phyloP scores from a whole-genome alignment of 2,329 filamentous ascomycete species.

The Diplodia mutila region DNA sequence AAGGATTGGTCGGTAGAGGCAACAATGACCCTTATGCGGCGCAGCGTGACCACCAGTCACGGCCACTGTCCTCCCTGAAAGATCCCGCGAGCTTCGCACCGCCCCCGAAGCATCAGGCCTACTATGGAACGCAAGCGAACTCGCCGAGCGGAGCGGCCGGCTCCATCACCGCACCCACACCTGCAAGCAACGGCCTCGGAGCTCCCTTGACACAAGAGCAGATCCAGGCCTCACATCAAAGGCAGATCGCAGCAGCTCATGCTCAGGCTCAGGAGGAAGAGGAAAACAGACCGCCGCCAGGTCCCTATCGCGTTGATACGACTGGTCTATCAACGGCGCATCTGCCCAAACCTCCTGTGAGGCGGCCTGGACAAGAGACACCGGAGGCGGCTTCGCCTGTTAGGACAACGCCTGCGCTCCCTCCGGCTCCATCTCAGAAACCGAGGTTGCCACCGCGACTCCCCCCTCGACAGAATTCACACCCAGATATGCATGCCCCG shows the following conservation, averaged over 20 bases:
- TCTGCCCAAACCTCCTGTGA: constrained; percentile 71
- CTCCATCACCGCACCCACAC: constrained; percentile 1
- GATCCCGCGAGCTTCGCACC: constrained; percentile 80
- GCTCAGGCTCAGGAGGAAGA: constrained; percentile 43
- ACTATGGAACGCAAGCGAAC: constrained; percentile 14
- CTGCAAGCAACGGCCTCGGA: constrained; percentile 35
- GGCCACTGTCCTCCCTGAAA: constrained; percentile 70
- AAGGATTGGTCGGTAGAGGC: constrained; percentile 62
- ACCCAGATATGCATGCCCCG: constrained; percentile 50
- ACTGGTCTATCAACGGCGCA: constrained; percentile 71
- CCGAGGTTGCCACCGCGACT: constrained; percentile 63
- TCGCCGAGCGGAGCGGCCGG: constrained; percentile 12
- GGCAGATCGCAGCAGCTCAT: constrained; percentile 41
- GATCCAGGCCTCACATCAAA: constrained; percentile 41
- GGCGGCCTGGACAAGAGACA: constrained; percentile 44
- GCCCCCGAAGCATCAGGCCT: constrained; percentile 66
- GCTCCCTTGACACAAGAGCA: constrained; percentile 47
- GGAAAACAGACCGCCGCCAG: constrained; percentile 51
- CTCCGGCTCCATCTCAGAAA: constrained; percentile 2
- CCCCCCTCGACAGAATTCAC: constrained; percentile 68
- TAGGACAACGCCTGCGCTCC: constrained; percentile 56
- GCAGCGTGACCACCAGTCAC: constrained; percentile 55
- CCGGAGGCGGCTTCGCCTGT: constrained; percentile 34
- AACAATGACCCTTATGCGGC: constrained; percentile 47
- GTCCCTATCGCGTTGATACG: constrained; percentile 71